phyloP scores from a whole-genome alignment of 306 rosid species.

The Mimosa pudica region DNA sequence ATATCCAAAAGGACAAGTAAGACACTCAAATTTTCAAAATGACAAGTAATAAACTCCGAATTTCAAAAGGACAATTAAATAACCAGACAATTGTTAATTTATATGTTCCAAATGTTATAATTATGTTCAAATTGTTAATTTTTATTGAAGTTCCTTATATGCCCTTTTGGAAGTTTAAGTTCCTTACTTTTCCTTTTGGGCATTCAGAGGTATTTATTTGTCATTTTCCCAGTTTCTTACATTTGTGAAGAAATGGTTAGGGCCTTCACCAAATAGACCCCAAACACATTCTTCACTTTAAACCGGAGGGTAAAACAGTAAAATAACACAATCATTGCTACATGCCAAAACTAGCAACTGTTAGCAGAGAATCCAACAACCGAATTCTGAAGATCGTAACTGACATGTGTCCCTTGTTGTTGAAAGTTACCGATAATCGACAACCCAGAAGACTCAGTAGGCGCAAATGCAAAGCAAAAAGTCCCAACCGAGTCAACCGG shows the following conservation, averaged over 20 bases:
- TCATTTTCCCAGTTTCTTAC: no score
- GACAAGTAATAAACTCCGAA: no score
- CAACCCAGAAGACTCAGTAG: conserved; percentile 53
- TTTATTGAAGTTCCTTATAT: no score
- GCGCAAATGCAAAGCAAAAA: conserved; percentile 84
- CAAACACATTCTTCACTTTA: neutral
- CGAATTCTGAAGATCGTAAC: conserved; percentile 36
- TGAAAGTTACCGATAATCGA: conserved; percentile 85
- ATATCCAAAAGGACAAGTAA: no score
- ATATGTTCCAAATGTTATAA: no score
- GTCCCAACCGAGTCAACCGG: conserved; percentile 82
- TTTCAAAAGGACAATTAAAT: no score
- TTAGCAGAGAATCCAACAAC: conserved; percentile 14
- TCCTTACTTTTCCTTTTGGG: no score
- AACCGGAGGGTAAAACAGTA: neutral
- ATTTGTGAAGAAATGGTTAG: neutral
- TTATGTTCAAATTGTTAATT: no score
- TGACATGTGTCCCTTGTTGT: conserved; percentile 96
- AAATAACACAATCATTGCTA: neutral
- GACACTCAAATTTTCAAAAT: no score
- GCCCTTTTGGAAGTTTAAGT: no score
- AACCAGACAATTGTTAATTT: no score
- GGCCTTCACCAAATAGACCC: neutral
- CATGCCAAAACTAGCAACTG: neutral
- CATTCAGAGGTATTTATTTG: no score